phyloP scores from a whole-genome alignment of 768 basidiomycete genomes.

The Kwoniella botswanensis region DNA sequence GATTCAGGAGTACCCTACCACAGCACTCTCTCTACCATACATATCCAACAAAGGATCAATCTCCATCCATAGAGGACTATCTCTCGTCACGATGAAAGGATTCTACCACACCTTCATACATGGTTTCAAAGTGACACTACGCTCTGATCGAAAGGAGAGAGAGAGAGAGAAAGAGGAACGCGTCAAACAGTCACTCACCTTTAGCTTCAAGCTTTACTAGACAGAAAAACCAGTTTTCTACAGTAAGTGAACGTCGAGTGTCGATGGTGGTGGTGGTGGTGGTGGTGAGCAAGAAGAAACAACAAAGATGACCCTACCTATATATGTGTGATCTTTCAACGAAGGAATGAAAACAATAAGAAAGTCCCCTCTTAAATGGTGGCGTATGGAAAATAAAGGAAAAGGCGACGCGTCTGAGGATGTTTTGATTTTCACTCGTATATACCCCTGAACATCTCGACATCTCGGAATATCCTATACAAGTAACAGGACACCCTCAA shows the following conservation, averaged over 20 bases:
- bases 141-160: not conserved
- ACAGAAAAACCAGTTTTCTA: slow-evolving; percentile 9
- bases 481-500: slow-evolving; percentile 1
- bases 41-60: not conserved
- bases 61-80: not conserved
- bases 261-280: slow-evolving; percentile 6
- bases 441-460: not conserved
- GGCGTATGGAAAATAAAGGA: not conserved
- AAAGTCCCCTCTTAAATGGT: not conserved
- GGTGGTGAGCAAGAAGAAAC: slow-evolving; percentile 7
- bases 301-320: not conserved
- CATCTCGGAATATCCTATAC: slow-evolving; percentile 6
- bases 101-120: not conserved
- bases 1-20: not conserved
- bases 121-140: too few species aligned
- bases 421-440: not conserved
- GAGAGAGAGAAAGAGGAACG: not conserved
- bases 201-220: not conserved
- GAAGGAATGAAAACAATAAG: slow-evolving; percentile 7
- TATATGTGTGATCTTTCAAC: not conserved
- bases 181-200: not conserved
- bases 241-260: slow-evolving; percentile 2
- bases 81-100: not conserved
- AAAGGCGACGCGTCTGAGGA: slow-evolving; percentile 1
- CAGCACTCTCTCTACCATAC: not conserved